phyloP scores from a whole-genome alignment of 1,284 basidiomycete genomes.

The Ceratobasidium sp. region DNA sequence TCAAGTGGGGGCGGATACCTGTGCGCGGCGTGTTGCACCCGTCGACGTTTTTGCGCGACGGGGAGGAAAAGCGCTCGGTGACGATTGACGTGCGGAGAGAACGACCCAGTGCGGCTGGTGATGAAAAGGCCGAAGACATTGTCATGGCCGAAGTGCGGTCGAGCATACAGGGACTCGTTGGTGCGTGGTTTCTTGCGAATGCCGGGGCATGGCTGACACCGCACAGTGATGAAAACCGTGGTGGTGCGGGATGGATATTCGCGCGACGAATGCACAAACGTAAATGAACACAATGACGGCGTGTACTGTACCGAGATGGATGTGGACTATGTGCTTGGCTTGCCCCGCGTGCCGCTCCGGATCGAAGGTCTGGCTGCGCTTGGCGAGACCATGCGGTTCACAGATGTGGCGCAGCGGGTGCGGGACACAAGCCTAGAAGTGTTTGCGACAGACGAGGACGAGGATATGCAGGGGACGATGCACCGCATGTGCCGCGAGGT shows the following conservation, averaged over 20 bases:
- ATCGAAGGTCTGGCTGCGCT: slow-evolving; percentile 58
- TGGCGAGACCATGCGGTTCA: slow-evolving; percentile 66
- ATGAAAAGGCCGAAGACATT: slow-evolving; percentile 22
- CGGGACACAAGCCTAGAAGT: slow-evolving; percentile 75
- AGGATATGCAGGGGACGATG: slow-evolving; percentile 71
- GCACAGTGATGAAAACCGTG: slow-evolving; percentile 32
- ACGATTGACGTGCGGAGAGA: slow-evolving; percentile 59
- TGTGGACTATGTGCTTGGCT: slow-evolving; percentile 67
- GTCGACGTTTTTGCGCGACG: slow-evolving; percentile 87
- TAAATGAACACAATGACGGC: slow-evolving; percentile 37
- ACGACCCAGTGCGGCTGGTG: not conserved
- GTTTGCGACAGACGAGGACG: slow-evolving; percentile 88
- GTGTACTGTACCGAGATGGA: slow-evolving; percentile 68
- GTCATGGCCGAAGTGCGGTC: slow-evolving; percentile 32
- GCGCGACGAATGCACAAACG: slow-evolving; percentile 37
- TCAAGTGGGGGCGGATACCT: slow-evolving; percentile 85
- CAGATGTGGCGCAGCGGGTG: slow-evolving; percentile 62
- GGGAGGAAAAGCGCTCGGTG: slow-evolving; percentile 83
- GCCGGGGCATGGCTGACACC: not conserved
- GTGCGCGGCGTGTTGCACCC: slow-evolving; percentile 64
- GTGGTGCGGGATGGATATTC: slow-evolving; percentile 28
- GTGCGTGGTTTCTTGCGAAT: not conserved
- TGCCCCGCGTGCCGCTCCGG: slow-evolving; percentile 56
- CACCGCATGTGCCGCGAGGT: slow-evolving; percentile 87
- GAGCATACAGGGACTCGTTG: slow-evolving; percentile 39